phyloP scores from a whole-genome alignment of 2,329 filamentous ascomycete species.

The Cladophialophora psammophila region DNA sequence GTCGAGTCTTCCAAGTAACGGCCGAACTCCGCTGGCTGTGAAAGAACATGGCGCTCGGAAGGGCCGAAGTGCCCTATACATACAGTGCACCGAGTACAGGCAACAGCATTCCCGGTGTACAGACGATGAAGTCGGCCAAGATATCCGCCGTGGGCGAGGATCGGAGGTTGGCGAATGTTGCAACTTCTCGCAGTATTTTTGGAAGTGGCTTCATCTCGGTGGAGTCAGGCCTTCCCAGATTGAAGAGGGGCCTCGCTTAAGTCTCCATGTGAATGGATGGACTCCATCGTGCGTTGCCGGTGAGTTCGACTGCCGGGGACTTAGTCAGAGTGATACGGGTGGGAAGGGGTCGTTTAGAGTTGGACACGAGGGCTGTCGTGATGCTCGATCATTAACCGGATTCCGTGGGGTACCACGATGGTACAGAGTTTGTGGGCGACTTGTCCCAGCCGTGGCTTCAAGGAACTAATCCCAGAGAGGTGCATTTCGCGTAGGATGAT shows the following conservation, averaged over 20 bases:
- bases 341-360: neutral
- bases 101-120: neutral
- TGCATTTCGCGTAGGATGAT: conserved; percentile 13
- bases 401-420: neutral
- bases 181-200: conserved; percentile 11
- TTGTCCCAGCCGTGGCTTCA: too few relatives aligned
- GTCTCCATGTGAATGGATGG: conserved; percentile 8
- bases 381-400: neutral
- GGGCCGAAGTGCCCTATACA: conserved; percentile 2
- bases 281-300: neutral
- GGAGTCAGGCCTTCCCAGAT: conserved; percentile 10
- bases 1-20: neutral
- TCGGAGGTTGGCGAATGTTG: neutral
- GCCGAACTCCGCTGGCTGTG: conserved; percentile 1
- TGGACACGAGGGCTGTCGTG: neutral
- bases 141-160: neutral
- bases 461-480: conserved; percentile 9
- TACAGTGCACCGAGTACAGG: neutral
- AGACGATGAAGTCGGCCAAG: neutral
- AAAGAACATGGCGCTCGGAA: neutral
- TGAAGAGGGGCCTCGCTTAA: conserved; percentile 7
- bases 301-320: neutral
- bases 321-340: neutral
- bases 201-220: neutral
- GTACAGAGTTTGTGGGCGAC: too few relatives aligned